phyloP scores from a whole-genome alignment of 1,139 yeast species.

The Candida albicans region DNA sequence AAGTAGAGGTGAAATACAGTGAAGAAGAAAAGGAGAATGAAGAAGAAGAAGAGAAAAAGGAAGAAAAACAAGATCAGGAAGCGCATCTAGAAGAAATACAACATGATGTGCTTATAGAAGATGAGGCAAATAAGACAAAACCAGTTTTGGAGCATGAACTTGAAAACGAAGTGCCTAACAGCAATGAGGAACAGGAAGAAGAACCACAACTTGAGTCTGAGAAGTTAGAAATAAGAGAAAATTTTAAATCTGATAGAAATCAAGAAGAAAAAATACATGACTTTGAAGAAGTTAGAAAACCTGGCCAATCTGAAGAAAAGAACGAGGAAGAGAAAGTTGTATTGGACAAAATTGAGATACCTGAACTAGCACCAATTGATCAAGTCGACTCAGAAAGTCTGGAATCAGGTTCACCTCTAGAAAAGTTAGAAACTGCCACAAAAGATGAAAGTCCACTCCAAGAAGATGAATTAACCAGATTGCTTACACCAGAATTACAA shows the following conservation, averaged over 20 bases:
- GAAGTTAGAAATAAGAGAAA: constrained; percentile 1
- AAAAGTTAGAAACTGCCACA: constrained; percentile 8
- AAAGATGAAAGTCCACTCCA: not conserved
- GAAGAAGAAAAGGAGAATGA: constrained; percentile 3
- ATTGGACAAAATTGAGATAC: constrained; percentile 3
- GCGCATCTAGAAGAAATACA: not conserved
- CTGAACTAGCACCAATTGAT: not conserved
- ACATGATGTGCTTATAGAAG: not conserved
- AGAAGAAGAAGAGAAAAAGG: not conserved
- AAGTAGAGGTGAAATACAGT: constrained; percentile 11
- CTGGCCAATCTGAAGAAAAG: constrained; percentile 11
- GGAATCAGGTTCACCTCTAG: constrained; percentile 1
- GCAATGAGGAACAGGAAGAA: not conserved
- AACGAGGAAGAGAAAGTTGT: not conserved
- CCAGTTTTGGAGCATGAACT: not conserved
- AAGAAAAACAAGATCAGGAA: not conserved
- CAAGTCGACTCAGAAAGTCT: not conserved
- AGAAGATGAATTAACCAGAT: not conserved
- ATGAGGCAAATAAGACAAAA: not conserved
- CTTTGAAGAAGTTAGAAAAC: constrained; percentile 8
- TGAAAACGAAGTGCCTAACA: not conserved
- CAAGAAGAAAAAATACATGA: constrained; percentile 10
- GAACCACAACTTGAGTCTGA: constrained; percentile 7
- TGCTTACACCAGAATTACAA: not conserved
- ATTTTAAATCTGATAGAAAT: constrained; percentile 3